Evolutionary conservation across 116 monocot species (phyloP).

Genomic region (Trichopus zeylanicus): DNA sequence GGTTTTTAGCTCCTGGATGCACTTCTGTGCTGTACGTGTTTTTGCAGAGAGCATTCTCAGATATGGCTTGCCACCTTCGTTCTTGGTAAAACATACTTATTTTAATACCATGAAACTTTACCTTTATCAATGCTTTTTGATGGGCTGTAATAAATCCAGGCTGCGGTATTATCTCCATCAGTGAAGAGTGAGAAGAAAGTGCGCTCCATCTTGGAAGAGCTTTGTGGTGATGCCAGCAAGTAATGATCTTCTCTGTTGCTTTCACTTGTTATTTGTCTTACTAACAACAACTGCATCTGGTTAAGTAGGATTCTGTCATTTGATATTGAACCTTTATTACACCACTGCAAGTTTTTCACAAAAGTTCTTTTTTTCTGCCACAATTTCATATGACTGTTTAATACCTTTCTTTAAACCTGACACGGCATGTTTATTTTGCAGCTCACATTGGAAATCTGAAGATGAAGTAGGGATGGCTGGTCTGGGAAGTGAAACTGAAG

Average conservation of each 20-base stretch:
- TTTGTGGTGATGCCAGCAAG: conserved; percentile 55
- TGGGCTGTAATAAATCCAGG: conserved; percentile 20
- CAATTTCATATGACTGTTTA: too few species aligned
- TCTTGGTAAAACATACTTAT: conserved; percentile 42
- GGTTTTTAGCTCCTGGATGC: conserved; percentile 99
- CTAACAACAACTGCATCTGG: too few species aligned
- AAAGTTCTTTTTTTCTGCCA: too few species aligned
- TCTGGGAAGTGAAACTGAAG: conserved; percentile 68
- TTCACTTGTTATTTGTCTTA: too few species aligned
- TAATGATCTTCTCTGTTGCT: conserved; percentile 21
- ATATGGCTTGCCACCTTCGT: conserved; percentile 92
- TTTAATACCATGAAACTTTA: not conserved
- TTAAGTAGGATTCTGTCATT: conserved; percentile 1
- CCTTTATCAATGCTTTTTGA: not conserved
- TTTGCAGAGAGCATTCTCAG: conserved; percentile 96
- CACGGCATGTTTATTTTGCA: conserved; percentile 29
- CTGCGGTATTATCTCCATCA: conserved; percentile 72
- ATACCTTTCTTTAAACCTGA: not conserved
- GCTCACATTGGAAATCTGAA: conserved; percentile 76
- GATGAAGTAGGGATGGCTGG: conserved; percentile 65
- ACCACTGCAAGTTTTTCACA: too few species aligned
- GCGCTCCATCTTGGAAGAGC: conserved; percentile 55
- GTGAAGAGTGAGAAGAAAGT: conserved; percentile 91
- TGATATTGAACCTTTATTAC: too few species aligned
- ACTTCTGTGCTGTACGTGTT: conserved; percentile 84